Conservation (phyloP, 257 asterid species). For the Fraxinus cuspidata region DNA sequence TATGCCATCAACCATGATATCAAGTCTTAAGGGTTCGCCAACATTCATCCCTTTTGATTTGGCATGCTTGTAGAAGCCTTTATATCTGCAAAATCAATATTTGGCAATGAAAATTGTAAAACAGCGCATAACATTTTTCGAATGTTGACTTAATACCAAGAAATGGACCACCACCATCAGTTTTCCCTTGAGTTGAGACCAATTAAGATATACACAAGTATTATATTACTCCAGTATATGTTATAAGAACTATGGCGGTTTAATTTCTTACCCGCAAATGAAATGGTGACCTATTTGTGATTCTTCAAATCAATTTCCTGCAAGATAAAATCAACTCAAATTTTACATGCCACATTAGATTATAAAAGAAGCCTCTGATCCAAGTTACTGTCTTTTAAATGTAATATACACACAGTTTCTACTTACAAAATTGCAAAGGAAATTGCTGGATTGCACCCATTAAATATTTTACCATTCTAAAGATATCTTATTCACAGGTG, state of each 20-base stretch:
- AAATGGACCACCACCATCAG: neutral
- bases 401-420: neutral
- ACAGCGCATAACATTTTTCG: neutral
- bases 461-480: neutral
- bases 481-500: neutral
- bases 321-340: conserved; percentile 6
- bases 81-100: conserved; percentile 55
- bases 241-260: conserved; percentile 13
- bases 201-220: neutral
- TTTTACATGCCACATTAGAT: conserved; percentile 8
- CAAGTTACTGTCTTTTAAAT: neutral
- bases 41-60: conserved; percentile 62
- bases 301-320: conserved; percentile 90
- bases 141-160: neutral
- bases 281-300: conserved; percentile 91
- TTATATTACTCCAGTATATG: neutral
- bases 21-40: conserved; percentile 66
- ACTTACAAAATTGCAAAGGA: neutral
- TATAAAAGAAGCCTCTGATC: neutral
- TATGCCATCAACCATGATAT: conserved; percentile 82
- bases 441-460: neutral
- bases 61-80: conserved; percentile 87
- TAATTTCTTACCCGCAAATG: conserved; percentile 75
- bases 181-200: neutral
- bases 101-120: neutral